Conservation (phyloP, 768 basidiomycete species). For the Steccherinum ochraceum region DNA sequence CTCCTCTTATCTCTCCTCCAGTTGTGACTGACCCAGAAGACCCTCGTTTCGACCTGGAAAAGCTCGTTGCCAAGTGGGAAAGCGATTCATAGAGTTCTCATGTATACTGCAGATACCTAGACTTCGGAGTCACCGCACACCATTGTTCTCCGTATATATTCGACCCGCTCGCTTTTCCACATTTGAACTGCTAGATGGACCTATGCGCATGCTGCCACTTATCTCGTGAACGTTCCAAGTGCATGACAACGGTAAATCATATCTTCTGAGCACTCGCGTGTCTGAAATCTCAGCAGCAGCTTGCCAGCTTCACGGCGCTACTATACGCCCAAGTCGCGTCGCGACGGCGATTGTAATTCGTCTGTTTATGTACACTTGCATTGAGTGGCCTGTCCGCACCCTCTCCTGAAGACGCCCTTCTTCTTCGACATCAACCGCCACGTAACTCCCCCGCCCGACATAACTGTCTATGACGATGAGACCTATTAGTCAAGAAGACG, state of each 20-base stretch:
- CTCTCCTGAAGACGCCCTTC: not conserved
- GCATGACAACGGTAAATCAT: too few species aligned
- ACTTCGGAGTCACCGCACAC: not conserved
- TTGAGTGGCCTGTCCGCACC: not conserved
- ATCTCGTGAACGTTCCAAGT: not conserved
- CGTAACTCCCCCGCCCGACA: not conserved
- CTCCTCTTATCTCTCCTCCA: conserved; percentile 28
- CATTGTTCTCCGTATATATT: not conserved
- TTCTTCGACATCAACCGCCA: not conserved
- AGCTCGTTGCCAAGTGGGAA: conserved; percentile 73
- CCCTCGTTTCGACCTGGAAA: conserved; percentile 94
- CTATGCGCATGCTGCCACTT: not conserved
- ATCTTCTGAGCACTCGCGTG: not conserved
- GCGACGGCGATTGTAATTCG: not conserved
- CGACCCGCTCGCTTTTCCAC: not conserved
- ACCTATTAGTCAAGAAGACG: conserved; percentile 52
- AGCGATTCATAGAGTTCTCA: conserved; percentile 36
- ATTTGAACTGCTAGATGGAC: too few species aligned
- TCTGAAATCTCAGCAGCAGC: not conserved
- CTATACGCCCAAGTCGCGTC: not conserved
- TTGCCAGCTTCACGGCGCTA: not conserved
- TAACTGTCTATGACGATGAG: not conserved
- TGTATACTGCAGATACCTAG: not conserved
- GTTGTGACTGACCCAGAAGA: conserved; percentile 94
- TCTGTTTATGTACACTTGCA: not conserved